These are phyloP conservation scores for Lactifluus hygrophoroides DNA, from an alignment of 768 basidiomycete genomes.

Conservation along the genomic window DNA sequence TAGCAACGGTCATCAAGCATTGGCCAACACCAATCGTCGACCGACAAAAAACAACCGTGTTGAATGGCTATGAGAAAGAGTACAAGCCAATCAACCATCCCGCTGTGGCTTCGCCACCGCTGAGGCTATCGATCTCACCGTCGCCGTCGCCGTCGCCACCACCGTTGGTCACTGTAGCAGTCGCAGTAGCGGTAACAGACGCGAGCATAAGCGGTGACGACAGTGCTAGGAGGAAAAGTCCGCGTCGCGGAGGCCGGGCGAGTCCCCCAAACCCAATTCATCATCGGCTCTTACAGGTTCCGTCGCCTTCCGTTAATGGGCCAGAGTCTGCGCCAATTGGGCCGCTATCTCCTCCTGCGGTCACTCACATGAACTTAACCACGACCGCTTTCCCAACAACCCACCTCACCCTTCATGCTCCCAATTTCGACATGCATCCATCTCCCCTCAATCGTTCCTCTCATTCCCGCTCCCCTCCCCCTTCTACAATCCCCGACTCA, in stretches of 20 bases:
- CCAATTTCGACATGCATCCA: slow-evolving; percentile 72
- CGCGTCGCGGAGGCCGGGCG: slow-evolving; percentile 1
- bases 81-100: slow-evolving; percentile 26
- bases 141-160: slow-evolving; percentile 20
- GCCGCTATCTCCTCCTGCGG: slow-evolving; percentile 37
- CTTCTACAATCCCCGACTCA: not conserved
- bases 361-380: slow-evolving; percentile 36
- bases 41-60: slow-evolving; percentile 35
- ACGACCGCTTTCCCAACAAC: slow-evolving; percentile 47
- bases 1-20: slow-evolving; percentile 50
- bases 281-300: slow-evolving; percentile 13
- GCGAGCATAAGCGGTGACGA: not conserved
- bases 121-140: slow-evolving; percentile 22
- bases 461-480: slow-evolving; percentile 9
- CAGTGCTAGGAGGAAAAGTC: slow-evolving; percentile 1
- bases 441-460: slow-evolving; percentile 36
- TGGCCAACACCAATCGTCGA: slow-evolving; percentile 43
- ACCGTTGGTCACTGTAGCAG: not conserved
- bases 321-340: slow-evolving; percentile 36
- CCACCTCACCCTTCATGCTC: slow-evolving; percentile 73
- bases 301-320: slow-evolving; percentile 16
- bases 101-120: not conserved
- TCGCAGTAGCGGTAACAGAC: slow-evolving; percentile 1
- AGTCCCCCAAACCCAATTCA: not conserved
- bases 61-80: slow-evolving; percentile 24